Evolutionary conservation across 805 yeast genomes (phyloP), one percentile per base, ranked within the genome.

Genomic region (Kurtzmaniella cleridarum): DNA sequence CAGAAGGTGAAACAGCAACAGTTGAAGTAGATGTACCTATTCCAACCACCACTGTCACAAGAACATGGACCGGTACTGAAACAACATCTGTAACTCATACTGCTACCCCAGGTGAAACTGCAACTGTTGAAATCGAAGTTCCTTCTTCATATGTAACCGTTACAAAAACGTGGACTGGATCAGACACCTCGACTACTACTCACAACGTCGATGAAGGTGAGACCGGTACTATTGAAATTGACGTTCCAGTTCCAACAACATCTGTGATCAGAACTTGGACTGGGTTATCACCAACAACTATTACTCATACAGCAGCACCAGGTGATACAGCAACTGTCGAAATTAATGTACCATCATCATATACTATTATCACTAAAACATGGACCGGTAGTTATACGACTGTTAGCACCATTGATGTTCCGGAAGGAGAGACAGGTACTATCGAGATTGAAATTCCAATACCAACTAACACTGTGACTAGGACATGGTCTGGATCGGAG

Each of bases 31-130:
- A 44, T 7, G 50, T 53, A 11, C 51, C 53, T 6, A 41, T 32
- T 15, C 50, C 53, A 16, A 42, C 48, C 10, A 34, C 32, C 11
- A 49, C 52, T 6, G 30, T 40, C 9, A 51, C 56, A 12, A 14
- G 41, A 6, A 42, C 50, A 2, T 48, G 46, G 43, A 43, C 52
- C 24, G 48, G 48, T 3, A 15, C 43, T 9, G 24, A 11, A 20
- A 37, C 35, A 5, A 36, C 42, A 3, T 38, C 36, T 3, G 30
- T 42, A 8, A 43, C 49, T 11, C 32, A 30, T 11, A 34, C 46
- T 12, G 43, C 36, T 12, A 36, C 40, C 14, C 35, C 32, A 28
- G 45, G 30, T n/a, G 45, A 36, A 23, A 45, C 50, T 13, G 45
- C 27, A 2, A 43, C 51, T 27, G 47, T 43, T 8, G 38, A 39